These are phyloP conservation scores for Colletotrichum costaricense DNA, from an alignment of 2,329 filamentous ascomycete genomes.

Conservation along the genomic window DNA sequence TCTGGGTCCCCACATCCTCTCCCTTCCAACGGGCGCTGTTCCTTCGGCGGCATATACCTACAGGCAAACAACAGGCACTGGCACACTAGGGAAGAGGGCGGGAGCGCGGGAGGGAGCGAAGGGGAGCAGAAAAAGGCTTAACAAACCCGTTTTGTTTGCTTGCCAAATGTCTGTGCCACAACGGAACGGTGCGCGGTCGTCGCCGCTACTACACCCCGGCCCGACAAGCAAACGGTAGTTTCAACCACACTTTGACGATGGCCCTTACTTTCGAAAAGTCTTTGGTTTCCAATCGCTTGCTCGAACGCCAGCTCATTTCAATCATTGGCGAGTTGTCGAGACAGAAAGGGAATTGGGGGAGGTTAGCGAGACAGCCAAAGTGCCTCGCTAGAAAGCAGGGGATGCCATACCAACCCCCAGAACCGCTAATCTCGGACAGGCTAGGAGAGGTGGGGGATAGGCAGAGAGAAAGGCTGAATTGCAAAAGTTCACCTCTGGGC, in stretches of 20 bases:
- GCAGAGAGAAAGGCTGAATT: neutral
- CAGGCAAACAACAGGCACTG: neutral
- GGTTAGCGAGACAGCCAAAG: neutral
- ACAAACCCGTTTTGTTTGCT: neutral
- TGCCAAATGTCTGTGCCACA: conserved; percentile 11
- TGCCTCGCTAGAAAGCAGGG: neutral
- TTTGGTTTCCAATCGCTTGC: neutral
- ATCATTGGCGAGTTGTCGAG: neutral
- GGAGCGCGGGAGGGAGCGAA: conserved; percentile 5
- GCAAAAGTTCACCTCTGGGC: conserved; percentile 11
- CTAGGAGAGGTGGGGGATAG: neutral
- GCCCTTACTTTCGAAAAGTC: neutral
- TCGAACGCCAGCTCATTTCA: neutral
- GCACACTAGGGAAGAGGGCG: neutral
- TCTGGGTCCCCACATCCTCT: neutral
- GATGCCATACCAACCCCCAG: neutral
- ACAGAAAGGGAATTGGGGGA: neutral
- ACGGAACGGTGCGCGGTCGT: neutral
- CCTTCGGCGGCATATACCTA: neutral
- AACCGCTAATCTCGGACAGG: conserved; percentile 21
- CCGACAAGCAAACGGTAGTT: neutral
- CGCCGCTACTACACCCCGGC: neutral
- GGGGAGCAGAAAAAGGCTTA: neutral
- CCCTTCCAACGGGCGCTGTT: neutral
- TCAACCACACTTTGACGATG: neutral